phyloP scores from a whole-genome alignment of 1,284 basidiomycete species.

The Sporisorium scitamineum region DNA sequence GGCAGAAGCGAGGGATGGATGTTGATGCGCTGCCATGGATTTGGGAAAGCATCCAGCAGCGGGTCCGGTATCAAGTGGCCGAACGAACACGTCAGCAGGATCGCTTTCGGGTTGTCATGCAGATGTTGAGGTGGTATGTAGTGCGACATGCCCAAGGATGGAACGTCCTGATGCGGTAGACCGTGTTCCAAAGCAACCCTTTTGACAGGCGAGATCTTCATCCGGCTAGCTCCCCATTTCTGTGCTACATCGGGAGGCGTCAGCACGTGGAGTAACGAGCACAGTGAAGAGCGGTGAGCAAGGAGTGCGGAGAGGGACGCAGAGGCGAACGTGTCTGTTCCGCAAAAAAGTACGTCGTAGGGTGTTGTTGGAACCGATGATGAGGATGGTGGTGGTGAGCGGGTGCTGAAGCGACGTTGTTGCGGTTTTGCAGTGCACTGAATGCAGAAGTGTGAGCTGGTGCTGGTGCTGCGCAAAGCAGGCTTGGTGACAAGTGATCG shows the following conservation, averaged over 20 bases:
- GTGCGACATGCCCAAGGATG: conserved; percentile 28
- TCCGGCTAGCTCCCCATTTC: conserved; percentile 57
- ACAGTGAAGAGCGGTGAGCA: conserved; percentile 1
- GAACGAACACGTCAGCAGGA: conserved; percentile 91
- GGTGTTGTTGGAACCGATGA: conserved; percentile 21
- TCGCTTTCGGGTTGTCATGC: conserved; percentile 28
- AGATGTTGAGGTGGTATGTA: conserved; percentile 21
- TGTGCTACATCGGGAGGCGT: conserved; percentile 73
- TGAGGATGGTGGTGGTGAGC: neutral
- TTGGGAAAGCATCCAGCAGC: conserved; percentile 77
- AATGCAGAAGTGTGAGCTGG: neutral
- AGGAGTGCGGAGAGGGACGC: conserved; percentile 36
- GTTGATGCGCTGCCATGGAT: conserved; percentile 78
- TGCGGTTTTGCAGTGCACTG: neutral
- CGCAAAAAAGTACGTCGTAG: conserved; percentile 67
- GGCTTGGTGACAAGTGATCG: neutral
- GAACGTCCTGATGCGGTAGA: conserved; percentile 38
- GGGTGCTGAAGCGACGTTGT: neutral
- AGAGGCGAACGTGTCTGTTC: conserved; percentile 61
- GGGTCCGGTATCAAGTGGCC: conserved; percentile 83
- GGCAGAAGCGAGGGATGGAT: conserved; percentile 92
- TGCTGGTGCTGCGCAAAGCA: neutral
- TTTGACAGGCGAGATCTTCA: conserved; percentile 61
- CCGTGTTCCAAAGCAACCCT: conserved; percentile 40
- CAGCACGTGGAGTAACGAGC: conserved; percentile 72